Percentiles rank a stretch among this genome's conserved stretches.
Conservation (phyloP, 2,329 filamentous ascomycete species). For the Ophiocordyceps camponoti-leonardi region DNA sequence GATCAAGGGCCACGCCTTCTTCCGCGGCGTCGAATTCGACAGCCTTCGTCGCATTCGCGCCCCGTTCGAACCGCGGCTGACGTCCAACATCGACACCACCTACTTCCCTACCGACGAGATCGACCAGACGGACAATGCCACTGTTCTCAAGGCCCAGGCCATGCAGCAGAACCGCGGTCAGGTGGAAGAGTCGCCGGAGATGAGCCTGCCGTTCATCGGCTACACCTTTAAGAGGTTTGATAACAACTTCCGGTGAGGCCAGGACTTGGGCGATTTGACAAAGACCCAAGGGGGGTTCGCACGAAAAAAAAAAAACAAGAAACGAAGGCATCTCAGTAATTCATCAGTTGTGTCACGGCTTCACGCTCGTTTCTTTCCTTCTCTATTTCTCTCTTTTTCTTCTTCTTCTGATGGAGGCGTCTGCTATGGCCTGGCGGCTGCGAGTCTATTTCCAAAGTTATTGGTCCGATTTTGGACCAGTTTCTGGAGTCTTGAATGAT, state of each 20-base stretch:
- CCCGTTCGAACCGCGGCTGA: constrained; percentile 86
- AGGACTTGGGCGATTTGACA: neutral
- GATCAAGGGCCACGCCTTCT: constrained; percentile 89
- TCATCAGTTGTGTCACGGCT: neutral
- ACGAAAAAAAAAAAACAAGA: no score
- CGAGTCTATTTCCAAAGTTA: neutral
- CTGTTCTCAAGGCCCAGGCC: constrained; percentile 69
- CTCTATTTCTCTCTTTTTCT: neutral
- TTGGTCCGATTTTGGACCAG: neutral
- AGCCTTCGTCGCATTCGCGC: constrained; percentile 82
- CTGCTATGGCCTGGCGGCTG: neutral
- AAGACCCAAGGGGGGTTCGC: no score
- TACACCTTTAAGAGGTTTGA: constrained; percentile 85
- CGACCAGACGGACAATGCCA: constrained; percentile 86
- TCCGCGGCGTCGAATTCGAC: constrained; percentile 92
- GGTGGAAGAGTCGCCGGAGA: constrained; percentile 71
- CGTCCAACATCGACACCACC: constrained; percentile 86
- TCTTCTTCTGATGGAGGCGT: neutral
- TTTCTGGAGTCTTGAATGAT: neutral
- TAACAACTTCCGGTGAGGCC: constrained; percentile 42
- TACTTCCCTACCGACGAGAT: constrained; percentile 99
- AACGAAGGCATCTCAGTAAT: neutral
- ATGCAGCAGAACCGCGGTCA: constrained; percentile 47
- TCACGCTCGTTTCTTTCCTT: no score
- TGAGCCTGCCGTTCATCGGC: constrained; percentile 64